Conservation (phyloP, 495 filamentous ascomycete species). For the Xylaria palmicola region DNA sequence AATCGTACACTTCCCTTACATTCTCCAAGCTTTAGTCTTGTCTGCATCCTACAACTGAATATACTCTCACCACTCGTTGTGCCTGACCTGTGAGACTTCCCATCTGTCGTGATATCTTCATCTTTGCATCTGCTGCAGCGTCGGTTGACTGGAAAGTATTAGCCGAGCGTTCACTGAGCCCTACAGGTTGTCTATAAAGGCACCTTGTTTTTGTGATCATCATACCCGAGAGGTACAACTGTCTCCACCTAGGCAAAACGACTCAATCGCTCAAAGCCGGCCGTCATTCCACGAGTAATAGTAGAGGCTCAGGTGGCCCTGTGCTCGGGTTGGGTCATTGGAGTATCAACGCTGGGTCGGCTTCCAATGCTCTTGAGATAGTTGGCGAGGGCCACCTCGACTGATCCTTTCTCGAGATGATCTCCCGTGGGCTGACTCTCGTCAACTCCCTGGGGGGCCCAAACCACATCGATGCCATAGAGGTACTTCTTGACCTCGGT, state of each 20-base stretch:
- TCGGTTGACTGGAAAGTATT: not conserved
- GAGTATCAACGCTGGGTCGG: not conserved
- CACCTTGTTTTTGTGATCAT: not conserved
- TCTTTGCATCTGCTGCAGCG: not conserved
- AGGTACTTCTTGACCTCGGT: conserved; percentile 2
- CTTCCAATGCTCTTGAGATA: not conserved
- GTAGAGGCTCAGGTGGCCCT: not conserved
- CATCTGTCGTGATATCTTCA: too few species aligned
- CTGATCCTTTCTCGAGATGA: not conserved
- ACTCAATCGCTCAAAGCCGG: not conserved
- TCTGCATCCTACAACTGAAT: too few species aligned
- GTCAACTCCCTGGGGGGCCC: not conserved
- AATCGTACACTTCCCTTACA: too few species aligned
- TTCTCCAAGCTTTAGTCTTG: too few species aligned
- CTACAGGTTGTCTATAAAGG: not conserved
- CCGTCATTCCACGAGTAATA: not conserved
- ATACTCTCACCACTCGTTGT: too few species aligned
- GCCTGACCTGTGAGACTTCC: too few species aligned
- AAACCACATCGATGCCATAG: not conserved
- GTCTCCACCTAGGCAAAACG: not conserved
- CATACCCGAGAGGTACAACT: not conserved
- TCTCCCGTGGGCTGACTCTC: not conserved
- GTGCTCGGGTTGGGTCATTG: too few species aligned
- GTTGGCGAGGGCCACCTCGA: not conserved
- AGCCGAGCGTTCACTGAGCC: not conserved